Evolutionary conservation across 225 moss, liverwort and hornwort genomes (phyloP).

Genomic region (Bryoerythrophyllum caledonicum): DNA sequence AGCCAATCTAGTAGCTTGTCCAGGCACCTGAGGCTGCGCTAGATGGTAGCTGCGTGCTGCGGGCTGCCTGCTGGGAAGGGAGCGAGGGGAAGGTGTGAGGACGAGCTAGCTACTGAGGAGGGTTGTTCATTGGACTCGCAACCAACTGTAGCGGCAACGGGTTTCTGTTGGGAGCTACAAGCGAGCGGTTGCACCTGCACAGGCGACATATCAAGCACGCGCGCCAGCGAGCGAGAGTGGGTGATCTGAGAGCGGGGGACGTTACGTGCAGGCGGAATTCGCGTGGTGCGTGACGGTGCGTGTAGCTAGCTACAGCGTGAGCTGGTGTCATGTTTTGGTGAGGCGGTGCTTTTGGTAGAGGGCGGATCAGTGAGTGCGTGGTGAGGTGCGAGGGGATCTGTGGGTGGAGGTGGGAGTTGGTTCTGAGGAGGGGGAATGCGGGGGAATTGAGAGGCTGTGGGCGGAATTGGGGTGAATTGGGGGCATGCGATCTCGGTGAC

Average conservation of each 20-base stretch:
- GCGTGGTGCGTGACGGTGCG: no score
- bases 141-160: slow-evolving; percentile 26
- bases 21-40: no score
- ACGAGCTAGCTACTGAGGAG: neutral
- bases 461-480: slow-evolving; percentile 32
- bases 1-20: neutral
- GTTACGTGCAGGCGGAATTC: slow-evolving; percentile 14
- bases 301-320: neutral
- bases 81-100: no score
- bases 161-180: slow-evolving; percentile 15
- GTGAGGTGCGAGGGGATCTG: no score
- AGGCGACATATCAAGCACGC: slow-evolving; percentile 24
- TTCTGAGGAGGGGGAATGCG: no score
- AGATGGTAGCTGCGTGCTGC: no score
- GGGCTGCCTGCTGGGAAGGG: no score
- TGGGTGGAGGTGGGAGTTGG: neutral
- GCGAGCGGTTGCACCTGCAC: slow-evolving; percentile 40
- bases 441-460: no score
- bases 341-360: neutral
- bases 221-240: neutral
- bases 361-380: neutral
- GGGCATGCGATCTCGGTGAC: slow-evolving; percentile 35
- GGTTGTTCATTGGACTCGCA: neutral
- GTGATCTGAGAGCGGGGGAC: no score
- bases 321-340: neutral